A percentile compares a stretch with the other conserved stretches of the same genome.
Conservation (phyloP, 2,329 filamentous ascomycete genomes). For the Ilyonectria robusta region DNA sequence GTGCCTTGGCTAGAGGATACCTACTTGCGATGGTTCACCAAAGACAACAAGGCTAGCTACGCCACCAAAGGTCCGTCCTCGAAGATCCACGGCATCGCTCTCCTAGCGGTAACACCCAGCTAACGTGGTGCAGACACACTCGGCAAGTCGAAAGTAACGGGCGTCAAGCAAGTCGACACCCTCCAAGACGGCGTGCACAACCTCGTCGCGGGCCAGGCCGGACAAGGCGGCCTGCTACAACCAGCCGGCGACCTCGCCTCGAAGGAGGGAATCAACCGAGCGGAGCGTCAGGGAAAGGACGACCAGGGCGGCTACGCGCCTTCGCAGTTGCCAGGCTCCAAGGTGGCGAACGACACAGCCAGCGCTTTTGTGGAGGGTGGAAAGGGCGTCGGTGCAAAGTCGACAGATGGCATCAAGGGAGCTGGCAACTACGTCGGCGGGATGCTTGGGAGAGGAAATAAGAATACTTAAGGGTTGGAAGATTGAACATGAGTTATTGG, state of each 20-base stretch:
- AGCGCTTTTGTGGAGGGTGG: constrained; percentile 49
- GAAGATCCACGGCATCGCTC: not conserved
- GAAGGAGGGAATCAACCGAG: constrained; percentile 76
- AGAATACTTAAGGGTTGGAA: constrained; percentile 18
- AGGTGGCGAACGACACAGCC: constrained; percentile 45
- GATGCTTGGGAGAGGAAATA: constrained; percentile 51
- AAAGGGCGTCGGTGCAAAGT: constrained; percentile 48
- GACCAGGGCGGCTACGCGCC: constrained; percentile 67
- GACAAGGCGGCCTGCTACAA: constrained; percentile 76
- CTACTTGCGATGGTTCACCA: constrained; percentile 80
- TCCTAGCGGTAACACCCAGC: not conserved
- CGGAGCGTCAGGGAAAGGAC: constrained; percentile 75
- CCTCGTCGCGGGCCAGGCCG: constrained; percentile 74
- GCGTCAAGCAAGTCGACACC: constrained; percentile 75
- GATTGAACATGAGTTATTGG: too few species aligned
- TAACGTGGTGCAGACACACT: constrained; percentile 68
- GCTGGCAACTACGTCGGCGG: constrained; percentile 52
- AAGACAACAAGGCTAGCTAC: constrained; percentile 83
- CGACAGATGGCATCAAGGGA: constrained; percentile 48
- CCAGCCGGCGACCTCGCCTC: constrained; percentile 74
- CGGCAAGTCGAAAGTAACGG: constrained; percentile 78
- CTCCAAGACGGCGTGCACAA: constrained; percentile 78
- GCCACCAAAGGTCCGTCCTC: constrained; percentile 72
- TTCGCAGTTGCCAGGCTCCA: constrained; percentile 49
- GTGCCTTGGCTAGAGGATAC: constrained; percentile 83